Base-by-base conservation (phyloP, 2,329 filamentous ascomycete genomes). In the Alternaria consortialis region DNA sequence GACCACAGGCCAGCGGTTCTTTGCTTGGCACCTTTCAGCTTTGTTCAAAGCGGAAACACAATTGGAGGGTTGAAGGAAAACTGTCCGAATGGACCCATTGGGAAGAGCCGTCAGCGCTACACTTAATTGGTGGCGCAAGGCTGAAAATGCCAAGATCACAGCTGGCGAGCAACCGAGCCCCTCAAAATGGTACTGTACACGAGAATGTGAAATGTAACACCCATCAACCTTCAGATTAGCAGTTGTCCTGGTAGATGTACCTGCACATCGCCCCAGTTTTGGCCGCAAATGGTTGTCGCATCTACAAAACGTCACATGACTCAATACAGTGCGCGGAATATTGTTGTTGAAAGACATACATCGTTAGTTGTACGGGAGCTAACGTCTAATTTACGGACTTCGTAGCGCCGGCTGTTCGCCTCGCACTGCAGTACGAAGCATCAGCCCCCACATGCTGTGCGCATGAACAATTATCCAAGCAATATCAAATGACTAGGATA, bases 141-240 rank as follows among this genome's bases (percentile, higher is more conserved):
- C 71, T 71, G 69, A 67, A 50, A 58, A 62, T 47, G 50, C 63
- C 60, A 71, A 67, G 60, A 62, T n/a, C 44, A 59, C 56, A 64
- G 64, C 56, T 53, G 51, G 48, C 25, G 15, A 56, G 27, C 32
- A 44, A 23, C 47, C 36, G 32, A 9, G 31, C 40, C 36, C 42
- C 56, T 52, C 39, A 52, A 63, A 20, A 42, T 12, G 42, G 50
- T 37, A 23, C 23, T 36, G 40, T 47, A 59, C 53, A 57, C 60
- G 56, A 68, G 50, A 15, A 53, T 34, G 42, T 42, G 37, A 62
- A 47, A 6, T 37, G 31, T 34, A n/a, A 6, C 29, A 39, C 23
- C 36, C 8, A 4, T n/a, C 23, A 13, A 39, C 31, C 23, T 17
- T 48, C 4, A 12, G n/a, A 27, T 15, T 0, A 31, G 8, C 32